A percentile compares a stretch with the other conserved stretches of the same genome.
Evolutionary conservation across 768 basidiomycete species (phyloP).

Genomic region (Saitozyma podzolica): DNA sequence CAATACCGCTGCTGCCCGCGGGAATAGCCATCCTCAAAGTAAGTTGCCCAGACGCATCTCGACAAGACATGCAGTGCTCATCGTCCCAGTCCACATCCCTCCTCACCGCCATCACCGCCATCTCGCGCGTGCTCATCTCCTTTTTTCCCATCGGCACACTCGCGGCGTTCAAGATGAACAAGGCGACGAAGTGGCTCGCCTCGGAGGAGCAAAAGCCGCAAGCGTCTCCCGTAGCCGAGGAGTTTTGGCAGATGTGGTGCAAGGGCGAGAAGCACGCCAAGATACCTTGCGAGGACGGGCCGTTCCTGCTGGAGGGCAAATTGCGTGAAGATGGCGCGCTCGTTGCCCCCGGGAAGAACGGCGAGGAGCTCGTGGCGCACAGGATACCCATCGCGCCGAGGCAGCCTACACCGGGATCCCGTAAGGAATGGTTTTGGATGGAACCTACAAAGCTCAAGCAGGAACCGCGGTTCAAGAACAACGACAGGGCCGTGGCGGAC

Average conservation of each 20-base stretch:
- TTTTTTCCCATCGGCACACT: conserved; percentile 46
- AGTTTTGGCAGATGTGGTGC: conserved; percentile 48
- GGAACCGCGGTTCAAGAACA: neutral
- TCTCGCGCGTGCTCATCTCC: conserved; percentile 46
- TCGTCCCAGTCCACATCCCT: conserved; percentile 34
- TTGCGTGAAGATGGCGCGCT: conserved; percentile 19
- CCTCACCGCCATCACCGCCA: conserved; percentile 34
- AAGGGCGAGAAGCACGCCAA: conserved; percentile 28
- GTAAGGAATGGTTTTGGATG: neutral
- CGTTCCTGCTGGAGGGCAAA: conserved; percentile 13
- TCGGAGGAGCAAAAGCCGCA: conserved; percentile 19
- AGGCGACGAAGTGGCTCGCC: conserved; percentile 24
- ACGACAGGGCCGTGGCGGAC: neutral
- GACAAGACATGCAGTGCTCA: neutral
- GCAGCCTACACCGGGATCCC: too few species aligned
- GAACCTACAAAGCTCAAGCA: neutral
- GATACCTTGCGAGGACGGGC: conserved; percentile 19
- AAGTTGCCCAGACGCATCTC: neutral
- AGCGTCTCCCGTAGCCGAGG: conserved; percentile 26
- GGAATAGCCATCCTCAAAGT: conserved; percentile 39
- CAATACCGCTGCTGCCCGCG: conserved; percentile 40
- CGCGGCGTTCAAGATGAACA: conserved; percentile 29
- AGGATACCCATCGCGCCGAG: conserved; percentile 11
- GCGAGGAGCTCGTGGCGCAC: conserved; percentile 23
- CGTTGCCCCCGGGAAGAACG: neutral